A percentile compares a stretch with the other conserved stretches of the same genome.
phyloP scores from a whole-genome alignment of 768 basidiomycete species.

The Chalciporus piperatus region DNA sequence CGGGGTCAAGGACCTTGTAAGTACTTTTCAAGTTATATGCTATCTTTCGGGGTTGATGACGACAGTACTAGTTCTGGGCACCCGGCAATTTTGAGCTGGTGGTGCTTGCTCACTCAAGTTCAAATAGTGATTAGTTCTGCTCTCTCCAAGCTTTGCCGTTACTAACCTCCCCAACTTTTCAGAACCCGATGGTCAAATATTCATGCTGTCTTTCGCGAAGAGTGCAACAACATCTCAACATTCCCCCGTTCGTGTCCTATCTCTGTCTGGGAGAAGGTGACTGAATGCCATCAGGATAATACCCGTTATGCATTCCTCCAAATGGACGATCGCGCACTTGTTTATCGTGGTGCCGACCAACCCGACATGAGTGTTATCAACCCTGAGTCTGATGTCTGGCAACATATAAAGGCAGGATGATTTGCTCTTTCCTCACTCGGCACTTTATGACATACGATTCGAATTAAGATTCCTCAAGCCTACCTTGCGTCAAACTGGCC shows the following conservation, averaged over 20 bases:
- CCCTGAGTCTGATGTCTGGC: conserved; percentile 97
- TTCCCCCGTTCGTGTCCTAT: conserved; percentile 63
- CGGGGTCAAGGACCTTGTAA: conserved; percentile 71
- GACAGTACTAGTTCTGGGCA: conserved; percentile 74
- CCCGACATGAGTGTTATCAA: conserved; percentile 98
- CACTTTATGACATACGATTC: background rate
- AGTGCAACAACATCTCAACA: conserved; percentile 91
- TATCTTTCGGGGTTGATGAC: conserved; percentile 1
- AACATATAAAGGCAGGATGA: conserved; percentile 77
- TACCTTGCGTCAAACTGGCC: conserved; percentile 94
- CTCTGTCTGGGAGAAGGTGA: background rate
- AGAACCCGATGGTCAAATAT: conserved; percentile 72
- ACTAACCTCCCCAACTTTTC: conserved; percentile 6
- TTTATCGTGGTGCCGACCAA: conserved; percentile 95
- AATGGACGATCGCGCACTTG: conserved; percentile 89
- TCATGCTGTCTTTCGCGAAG: conserved; percentile 89
- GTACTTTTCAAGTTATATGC: conserved; percentile 19
- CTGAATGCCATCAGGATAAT: conserved; percentile 66
- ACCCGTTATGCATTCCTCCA: conserved; percentile 94
- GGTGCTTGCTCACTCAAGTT: conserved; percentile 56
- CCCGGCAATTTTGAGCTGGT: conserved; percentile 91
- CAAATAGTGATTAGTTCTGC: conserved; percentile 42
- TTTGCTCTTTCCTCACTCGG: conserved; percentile 1
- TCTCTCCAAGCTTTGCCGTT: background rate
- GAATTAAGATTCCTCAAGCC: conserved; percentile 74